Base-by-base conservation (phyloP, 768 basidiomycete genomes). In the Stropharia rugosoannulata region DNA sequence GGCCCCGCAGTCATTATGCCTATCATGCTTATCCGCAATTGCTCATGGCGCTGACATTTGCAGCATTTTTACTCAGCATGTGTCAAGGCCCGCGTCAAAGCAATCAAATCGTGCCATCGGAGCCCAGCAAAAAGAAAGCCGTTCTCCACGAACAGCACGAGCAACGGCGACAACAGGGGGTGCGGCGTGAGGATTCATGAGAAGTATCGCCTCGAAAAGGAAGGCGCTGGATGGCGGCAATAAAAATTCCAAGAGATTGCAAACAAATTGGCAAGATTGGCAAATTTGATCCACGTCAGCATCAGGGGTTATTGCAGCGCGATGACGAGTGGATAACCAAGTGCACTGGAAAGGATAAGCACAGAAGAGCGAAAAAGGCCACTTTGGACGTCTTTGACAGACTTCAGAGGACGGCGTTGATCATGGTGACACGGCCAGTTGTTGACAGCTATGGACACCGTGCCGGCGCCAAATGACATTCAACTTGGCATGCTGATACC, bases 241-340 rank as follows among this genome's bases (percentile, higher is more conserved):
- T 46, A 48, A 47, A 35, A 54, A 63, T 54, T 62, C 54, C 51
- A 43, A 52, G 15, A 32, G 29, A 32, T 32, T 32, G 29, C 29
- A 32, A 32, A 32, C 29, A 10, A 7, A 32, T 32, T 32, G 29
- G 9, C 29, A 32, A 27, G 45, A 46, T 46, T 46, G 22, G 45
- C 22, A 18, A 46, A 46, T 46, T 35, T 43, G 4, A 18, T 39
- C 7, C 32, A 35, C 12, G 42, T 44, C 32, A 52, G 42, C 16
- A 43, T 43, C 42, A 18, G 42, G 15, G 40, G n/a, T n/a, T 15
- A 15, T 41, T 41, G n/a, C n/a, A 8, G 15, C 19, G 7, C 13
- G 10, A 15, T 4, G 4, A 22, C 22, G 22, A 22, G 4, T 1
- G 22, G 22, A 22, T 2, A 22, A 22, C 22, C 22, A 22, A 22